phyloP scores from a whole-genome alignment of 257 asterid genomes.

The Dorcoceras hygrometricum region DNA sequence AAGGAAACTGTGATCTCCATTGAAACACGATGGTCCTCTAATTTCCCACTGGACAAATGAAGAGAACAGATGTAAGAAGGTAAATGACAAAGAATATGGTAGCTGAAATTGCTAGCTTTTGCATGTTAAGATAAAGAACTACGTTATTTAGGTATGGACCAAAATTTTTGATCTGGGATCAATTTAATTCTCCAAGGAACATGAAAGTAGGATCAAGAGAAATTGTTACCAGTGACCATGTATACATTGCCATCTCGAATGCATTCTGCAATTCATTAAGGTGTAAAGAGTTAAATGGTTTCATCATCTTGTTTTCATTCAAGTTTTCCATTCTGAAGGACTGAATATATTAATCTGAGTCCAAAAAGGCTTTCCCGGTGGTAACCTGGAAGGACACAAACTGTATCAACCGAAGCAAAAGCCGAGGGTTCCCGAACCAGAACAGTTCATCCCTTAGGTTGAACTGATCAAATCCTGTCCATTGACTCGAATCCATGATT shows the following conservation, averaged over 20 bases:
- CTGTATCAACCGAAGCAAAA: conserved; percentile 76
- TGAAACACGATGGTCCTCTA: conserved; percentile 55
- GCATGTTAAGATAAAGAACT: not conserved
- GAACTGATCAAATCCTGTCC: conserved; percentile 55
- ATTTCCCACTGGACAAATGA: conserved; percentile 68
- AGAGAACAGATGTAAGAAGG: not conserved
- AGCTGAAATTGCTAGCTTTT: not conserved
- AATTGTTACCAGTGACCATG: conserved; percentile 84
- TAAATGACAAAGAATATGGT: not conserved
- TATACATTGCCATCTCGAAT: conserved; percentile 73
- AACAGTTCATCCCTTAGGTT: conserved; percentile 88
- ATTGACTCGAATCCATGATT: conserved; percentile 56
- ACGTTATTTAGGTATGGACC: not conserved
- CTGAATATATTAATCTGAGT: not conserved
- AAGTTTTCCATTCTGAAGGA: not conserved
- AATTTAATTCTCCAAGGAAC: not conserved
- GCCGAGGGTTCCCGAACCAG: conserved; percentile 90
- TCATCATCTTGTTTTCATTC: not conserved
- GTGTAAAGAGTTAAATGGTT: not conserved
- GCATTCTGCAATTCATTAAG: conserved; percentile 68
- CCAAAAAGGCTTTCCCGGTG: not conserved
- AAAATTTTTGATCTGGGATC: not conserved
- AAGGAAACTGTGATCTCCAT: conserved; percentile 44
- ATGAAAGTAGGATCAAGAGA: not conserved
- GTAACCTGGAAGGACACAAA: conserved; percentile 85